Base-by-base conservation (phyloP, 805 yeast species). In the Metschnikowia chrysomelidarum region DNA sequence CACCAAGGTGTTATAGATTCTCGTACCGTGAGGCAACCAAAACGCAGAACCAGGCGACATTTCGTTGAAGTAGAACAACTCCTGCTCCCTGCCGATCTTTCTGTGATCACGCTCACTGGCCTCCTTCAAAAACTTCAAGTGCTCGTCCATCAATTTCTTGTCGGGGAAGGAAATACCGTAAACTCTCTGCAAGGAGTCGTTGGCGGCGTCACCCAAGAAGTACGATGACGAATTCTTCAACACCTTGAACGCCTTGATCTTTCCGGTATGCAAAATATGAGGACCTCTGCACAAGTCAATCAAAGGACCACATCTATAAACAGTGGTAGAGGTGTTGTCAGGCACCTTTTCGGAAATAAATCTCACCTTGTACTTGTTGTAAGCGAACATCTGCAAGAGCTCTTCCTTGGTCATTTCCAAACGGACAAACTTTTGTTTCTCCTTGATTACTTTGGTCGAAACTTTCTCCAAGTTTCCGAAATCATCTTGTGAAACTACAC, bases 141-240 rank as follows among this genome's bases (percentile, higher is more conserved):
- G 96, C 54, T 84, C 97, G 53, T 86, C 91, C 95, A 93, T 85
- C 53, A 78, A 76, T 66, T 88, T 87, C 75, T 93, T 91, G 66
- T 93, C 98, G 46, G 98, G 98, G 88, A 93, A 93, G 10, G 97
- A 85, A 47, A 93, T 82, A 78, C 98, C 98, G 61, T 93, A 93
- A 38, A 93, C 78, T 73, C 98, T 87, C 71, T 93, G 98, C 64
- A 93, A 75, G 14, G 97, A 88, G 62, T 93, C 98, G 60, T 93
- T 91, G 51, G 72, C 73, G 31, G 95, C 67, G 51, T 91, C 97
- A 67, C 97, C 98, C 54, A 87, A 69, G 74, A 93, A 93, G 69
- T 93, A 93, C 36, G 96, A 88, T 2, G 97, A 82, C 12, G 98
- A 91, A 74, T 89, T 91, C 71, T 93, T 93, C 67, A 93, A 75